A percentile compares a stretch with the other conserved stretches of the same genome.
phyloP scores from a whole-genome alignment of 371 early-diverging fungal species.

The Mucor sp. region DNA sequence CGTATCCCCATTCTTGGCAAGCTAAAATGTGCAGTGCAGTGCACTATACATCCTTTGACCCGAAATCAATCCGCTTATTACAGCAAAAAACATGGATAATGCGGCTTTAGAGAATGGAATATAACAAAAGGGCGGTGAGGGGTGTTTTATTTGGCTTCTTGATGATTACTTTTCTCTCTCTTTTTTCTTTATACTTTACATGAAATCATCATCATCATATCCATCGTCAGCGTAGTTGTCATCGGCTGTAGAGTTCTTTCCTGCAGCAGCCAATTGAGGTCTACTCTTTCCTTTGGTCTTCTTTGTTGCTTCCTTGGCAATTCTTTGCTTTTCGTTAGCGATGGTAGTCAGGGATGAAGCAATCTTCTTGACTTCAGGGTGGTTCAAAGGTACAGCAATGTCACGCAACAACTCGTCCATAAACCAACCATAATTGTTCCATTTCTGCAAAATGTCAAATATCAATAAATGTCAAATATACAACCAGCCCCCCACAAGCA shows the following conservation, averaged over 20 bases:
- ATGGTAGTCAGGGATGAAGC: conserved; percentile 76
- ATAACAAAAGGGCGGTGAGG: background rate
- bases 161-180: background rate
- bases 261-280: conserved; percentile 57
- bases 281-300: conserved; percentile 67
- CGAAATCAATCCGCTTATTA: background rate
- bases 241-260: conserved; percentile 49
- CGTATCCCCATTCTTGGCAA: conserved; percentile 1
- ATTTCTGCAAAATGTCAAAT: conserved; percentile 34
- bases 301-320: conserved; percentile 70
- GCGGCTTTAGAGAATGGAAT: background rate
- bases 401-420: conserved; percentile 82
- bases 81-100: background rate
- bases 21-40: background rate
- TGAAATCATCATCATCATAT: conserved; percentile 80
- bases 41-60: background rate
- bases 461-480: background rate
- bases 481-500: background rate
- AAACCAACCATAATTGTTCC: conserved; percentile 62
- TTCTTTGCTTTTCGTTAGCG: conserved; percentile 91
- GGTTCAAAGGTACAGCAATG: conserved; percentile 75
- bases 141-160: background rate
- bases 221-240: conserved; percentile 44
- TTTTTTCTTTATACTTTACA: conserved; percentile 53
- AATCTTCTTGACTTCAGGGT: conserved; percentile 81